Evolutionary conservation across 2,329 filamentous ascomycete species (phyloP).

Genomic region (Colletotrichum brevisporum): DNA sequence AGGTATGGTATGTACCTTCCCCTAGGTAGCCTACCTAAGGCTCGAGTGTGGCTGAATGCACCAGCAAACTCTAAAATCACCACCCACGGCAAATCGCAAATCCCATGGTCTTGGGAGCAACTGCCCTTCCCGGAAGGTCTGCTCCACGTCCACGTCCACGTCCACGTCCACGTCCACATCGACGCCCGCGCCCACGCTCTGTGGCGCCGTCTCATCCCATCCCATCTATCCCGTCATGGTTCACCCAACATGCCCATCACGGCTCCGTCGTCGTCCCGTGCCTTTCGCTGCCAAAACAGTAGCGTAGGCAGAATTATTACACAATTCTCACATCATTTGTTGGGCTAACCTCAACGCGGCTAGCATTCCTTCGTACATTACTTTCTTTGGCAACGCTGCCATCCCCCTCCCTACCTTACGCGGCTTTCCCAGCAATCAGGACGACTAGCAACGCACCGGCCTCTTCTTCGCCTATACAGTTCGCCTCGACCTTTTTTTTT

Average conservation of each 20-base stretch:
- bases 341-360: no score
- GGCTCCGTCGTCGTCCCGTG: conserved; percentile 4
- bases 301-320: no score
- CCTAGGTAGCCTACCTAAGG: no score
- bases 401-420: neutral
- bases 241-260: conserved; percentile 6
- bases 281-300: neutral
- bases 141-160: conserved; percentile 8
- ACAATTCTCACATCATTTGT: no score
- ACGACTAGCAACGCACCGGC: conserved; percentile 6
- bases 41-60: conserved; percentile 19
- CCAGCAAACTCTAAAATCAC: conserved; percentile 27
- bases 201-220: neutral
- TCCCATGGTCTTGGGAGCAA: conserved; percentile 23
- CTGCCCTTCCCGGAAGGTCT: conserved; percentile 17
- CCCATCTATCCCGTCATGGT: conserved; percentile 5
- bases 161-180: conserved; percentile 1
- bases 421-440: conserved; percentile 10
- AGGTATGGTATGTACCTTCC: no score
- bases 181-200: neutral
- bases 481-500: no score
- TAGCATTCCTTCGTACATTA: no score
- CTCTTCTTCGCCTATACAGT: neutral
- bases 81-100: conserved; percentile 17
- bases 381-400: no score